These are phyloP conservation scores for Aristolochia californica DNA, from an alignment of 164 flowering plant genomes.

Conservation along the genomic window DNA sequence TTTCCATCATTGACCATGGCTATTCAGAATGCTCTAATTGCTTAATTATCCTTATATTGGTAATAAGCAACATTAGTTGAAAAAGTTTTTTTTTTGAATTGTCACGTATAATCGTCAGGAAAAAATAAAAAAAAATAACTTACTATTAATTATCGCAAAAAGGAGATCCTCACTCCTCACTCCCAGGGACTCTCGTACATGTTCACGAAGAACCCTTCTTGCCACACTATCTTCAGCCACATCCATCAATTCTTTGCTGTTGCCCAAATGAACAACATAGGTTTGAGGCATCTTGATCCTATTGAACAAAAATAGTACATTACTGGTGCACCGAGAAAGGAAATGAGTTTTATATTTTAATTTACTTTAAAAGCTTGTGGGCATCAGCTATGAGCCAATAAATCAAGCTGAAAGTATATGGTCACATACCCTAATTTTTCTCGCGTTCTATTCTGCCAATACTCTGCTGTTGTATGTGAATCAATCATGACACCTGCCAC, in stretches of 20 bases:
- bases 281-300: conserved; percentile 93
- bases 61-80: no score
- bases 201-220: conserved; percentile 79
- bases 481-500: conserved; percentile 99
- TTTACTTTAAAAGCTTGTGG: not conserved
- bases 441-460: conserved; percentile 83
- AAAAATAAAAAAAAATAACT: conserved; percentile 7
- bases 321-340: not conserved
- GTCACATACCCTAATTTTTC: conserved; percentile 59
- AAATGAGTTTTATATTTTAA: not conserved
- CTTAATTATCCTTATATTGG: no score
- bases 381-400: not conserved
- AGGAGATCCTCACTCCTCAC: conserved; percentile 78
- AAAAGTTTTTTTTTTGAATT: no score
- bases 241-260: conserved; percentile 93
- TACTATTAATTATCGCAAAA: conserved; percentile 92
- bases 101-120: no score
- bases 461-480: conserved; percentile 82
- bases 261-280: conserved; percentile 94
- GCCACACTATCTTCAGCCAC: conserved; percentile 89
- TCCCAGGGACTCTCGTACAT: conserved; percentile 85
- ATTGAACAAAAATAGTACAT: conserved; percentile 6
- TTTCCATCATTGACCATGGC: no score
- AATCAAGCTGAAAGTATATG: not conserved
- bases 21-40: no score